These are phyloP conservation scores for Penicillium fuscoglaucum DNA, from an alignment of 2,329 filamentous ascomycete species.

Conservation along the genomic window DNA sequence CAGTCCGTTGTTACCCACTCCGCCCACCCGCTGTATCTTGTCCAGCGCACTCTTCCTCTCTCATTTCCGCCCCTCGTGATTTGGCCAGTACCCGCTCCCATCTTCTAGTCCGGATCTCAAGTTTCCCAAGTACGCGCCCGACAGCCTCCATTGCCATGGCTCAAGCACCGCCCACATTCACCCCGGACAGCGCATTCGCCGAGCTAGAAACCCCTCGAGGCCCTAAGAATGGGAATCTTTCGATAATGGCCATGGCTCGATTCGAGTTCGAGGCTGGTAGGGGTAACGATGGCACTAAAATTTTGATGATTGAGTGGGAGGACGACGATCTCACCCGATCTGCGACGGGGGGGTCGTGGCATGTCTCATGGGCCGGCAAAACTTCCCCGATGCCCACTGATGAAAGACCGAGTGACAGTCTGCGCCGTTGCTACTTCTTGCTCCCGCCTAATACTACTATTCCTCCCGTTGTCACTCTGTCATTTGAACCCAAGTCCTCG, in stretches of 20 bases:
- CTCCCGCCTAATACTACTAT: constrained; percentile 71
- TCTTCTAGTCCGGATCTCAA: neutral
- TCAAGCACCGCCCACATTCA: constrained; percentile 28
- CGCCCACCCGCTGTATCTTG: neutral
- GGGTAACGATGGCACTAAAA: constrained; percentile 82
- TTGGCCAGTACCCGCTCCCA: neutral
- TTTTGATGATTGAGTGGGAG: constrained; percentile 92
- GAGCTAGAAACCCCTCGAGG: constrained; percentile 35
- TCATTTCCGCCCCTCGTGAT: neutral
- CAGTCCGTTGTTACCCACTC: neutral
- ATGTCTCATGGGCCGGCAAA: constrained; percentile 82
- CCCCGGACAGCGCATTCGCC: constrained; percentile 34
- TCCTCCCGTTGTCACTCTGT: constrained; percentile 56
- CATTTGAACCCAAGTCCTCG: no score
- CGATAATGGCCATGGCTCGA: constrained; percentile 68
- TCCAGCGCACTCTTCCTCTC: neutral
- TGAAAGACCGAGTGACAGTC: constrained; percentile 55
- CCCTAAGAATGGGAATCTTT: constrained; percentile 31
- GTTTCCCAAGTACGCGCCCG: neutral
- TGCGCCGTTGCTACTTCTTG: constrained; percentile 74
- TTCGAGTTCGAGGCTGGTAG: constrained; percentile 82
- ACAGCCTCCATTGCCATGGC: constrained; percentile 33
- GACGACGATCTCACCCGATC: constrained; percentile 55
- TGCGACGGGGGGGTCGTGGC: constrained; percentile 59
- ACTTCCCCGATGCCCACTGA: constrained; percentile 67